Base-by-base conservation (phyloP, 768 basidiomycete species). In the Suillus subluteus region DNA sequence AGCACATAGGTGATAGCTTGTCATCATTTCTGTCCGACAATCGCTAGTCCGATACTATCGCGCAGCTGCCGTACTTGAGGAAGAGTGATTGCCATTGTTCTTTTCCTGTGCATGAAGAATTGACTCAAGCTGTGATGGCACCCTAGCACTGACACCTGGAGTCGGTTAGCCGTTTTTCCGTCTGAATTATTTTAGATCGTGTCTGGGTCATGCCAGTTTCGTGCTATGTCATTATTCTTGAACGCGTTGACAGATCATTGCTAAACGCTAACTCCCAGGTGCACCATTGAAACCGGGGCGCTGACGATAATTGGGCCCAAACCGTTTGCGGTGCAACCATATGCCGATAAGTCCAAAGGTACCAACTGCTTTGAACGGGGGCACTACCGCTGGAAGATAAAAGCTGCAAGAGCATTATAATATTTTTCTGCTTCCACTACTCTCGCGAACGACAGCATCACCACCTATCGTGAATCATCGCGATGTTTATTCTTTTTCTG, bases 401-500 rank as follows among this genome's bases (percentile, higher is more conserved):
- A 54, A 32, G 52, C 52, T 18, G 52, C 16, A 6, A 54, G 23
- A 16, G 16, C 12, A n/a, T 21, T 6, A 37, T 35, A 32, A 12
- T 44, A 18, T 41, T 18, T 21, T 37, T 5, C 58, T 23, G 15
- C 13, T 38, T 2, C 8, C 23, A 38, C 38, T 18, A n/a, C 16
- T 26, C 23, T 26, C 23, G n/a, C 38, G 21, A 6, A 23, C 8
- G 3, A 44, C 18, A 46, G 21, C 9, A 21, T 21, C 23, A 8
- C n/a, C 1, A 37, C 21, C 12, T 13, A 58, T 58, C 37, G n/a
- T n/a, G 4, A 73, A 48, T 11, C 16, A 52, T 52, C 15, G 3
- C 23, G 23, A 52, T 75, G 74, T 32, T 62, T 62, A 46, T 44
- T 62, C 37, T 38, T 38, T n/a, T 69, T 16, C 30, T 65, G 40